These are phyloP conservation scores for Chaetothyriales sp. DNA, from an alignment of 2,329 filamentous ascomycete species.

Conservation along the genomic window DNA sequence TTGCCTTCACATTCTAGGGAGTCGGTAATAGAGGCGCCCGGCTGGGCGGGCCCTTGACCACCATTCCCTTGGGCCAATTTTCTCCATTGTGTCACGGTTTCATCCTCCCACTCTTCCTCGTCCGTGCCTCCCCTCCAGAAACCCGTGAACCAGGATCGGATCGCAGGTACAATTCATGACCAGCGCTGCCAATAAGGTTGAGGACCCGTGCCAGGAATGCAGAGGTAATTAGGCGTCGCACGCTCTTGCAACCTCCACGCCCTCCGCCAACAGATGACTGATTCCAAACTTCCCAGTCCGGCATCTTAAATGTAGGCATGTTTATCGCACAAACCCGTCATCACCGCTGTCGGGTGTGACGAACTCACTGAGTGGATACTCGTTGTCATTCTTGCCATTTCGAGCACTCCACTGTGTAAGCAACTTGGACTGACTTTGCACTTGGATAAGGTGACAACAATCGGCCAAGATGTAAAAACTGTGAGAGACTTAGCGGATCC, in stretches of 20 bases:
- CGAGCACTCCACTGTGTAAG: background rate
- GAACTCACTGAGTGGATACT: background rate
- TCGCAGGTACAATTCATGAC: slow-evolving; percentile 9
- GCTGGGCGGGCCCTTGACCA: background rate
- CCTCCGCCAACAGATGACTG: slow-evolving; percentile 3
- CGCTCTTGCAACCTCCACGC: background rate
- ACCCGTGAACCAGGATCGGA: background rate
- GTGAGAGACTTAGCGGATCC: slow-evolving; percentile 11
- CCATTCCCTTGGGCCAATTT: background rate
- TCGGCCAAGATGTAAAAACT: slow-evolving; percentile 16
- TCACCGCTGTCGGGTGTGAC: slow-evolving; percentile 1
- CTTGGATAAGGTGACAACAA: slow-evolving; percentile 15
- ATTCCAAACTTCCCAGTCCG: slow-evolving; percentile 11
- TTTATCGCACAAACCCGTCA: slow-evolving; percentile 4
- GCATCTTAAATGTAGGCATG: slow-evolving; percentile 18
- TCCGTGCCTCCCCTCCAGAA: background rate
- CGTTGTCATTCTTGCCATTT: background rate
- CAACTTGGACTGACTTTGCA: slow-evolving; percentile 6
- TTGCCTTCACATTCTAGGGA: too few species aligned
- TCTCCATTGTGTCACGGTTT: background rate
- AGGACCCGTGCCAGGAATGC: slow-evolving; percentile 19
- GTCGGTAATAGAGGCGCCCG: background rate
- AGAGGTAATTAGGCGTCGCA: slow-evolving; percentile 14
- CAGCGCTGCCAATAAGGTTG: slow-evolving; percentile 13
- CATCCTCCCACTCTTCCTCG: background rate